phyloP scores from a whole-genome alignment of 1,284 basidiomycete genomes.

The Cryptococcus sp. region DNA sequence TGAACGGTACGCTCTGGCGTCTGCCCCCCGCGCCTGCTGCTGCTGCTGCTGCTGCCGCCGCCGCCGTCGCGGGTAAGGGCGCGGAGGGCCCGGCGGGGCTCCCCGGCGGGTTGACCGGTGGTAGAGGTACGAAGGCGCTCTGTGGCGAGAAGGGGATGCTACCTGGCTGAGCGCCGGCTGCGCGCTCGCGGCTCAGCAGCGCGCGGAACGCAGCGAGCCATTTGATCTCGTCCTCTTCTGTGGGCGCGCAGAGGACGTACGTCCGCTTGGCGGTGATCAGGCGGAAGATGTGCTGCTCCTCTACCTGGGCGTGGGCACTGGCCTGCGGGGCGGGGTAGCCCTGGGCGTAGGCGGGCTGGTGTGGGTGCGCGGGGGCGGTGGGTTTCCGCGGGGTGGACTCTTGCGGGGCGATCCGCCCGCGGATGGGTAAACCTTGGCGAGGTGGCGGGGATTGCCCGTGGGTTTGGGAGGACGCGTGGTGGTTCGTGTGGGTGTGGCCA shows the following conservation, averaged over 20 bases:
- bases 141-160: too few relatives aligned
- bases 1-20: constrained; percentile 24
- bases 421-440: constrained; percentile 8
- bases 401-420: constrained; percentile 8
- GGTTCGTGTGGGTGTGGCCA: constrained; percentile 6
- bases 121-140: too few relatives aligned
- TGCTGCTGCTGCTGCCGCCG: constrained; percentile 3
- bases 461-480: not conserved
- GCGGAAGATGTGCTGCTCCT: constrained; percentile 72
- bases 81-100: constrained; percentile 1
- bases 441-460: constrained; percentile 12
- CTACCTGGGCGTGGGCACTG: not conserved
- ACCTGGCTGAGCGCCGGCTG: not conserved
- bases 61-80: not conserved
- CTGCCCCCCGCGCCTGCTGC: not conserved
- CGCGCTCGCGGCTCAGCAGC: constrained; percentile 57
- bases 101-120: not conserved
- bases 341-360: too few relatives aligned
- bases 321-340: not conserved
- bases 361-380: constrained; percentile 1
- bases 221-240: constrained; percentile 96
- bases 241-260: constrained; percentile 85
- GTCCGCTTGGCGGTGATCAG: constrained; percentile 92
- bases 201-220: constrained; percentile 94
- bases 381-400: not conserved